phyloP scores from a whole-genome alignment of 768 basidiomycete genomes.

The Gymnopilus dilepis region DNA sequence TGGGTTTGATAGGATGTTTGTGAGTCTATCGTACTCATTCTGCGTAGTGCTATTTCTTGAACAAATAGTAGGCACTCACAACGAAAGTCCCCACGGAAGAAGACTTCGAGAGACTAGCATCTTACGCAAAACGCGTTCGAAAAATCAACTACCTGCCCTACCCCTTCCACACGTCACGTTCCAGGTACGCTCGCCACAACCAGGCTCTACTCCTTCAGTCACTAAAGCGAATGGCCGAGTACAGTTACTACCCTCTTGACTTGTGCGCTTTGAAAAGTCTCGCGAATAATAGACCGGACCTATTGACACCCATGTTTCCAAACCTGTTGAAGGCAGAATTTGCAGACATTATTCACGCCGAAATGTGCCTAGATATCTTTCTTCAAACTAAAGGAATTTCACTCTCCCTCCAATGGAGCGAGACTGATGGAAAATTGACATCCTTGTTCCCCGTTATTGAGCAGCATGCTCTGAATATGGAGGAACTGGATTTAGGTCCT shows the following conservation, averaged over 20 bases:
- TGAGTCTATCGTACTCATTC: not conserved
- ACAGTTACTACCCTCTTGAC: conserved; percentile 8
- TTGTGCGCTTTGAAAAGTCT: conserved; percentile 3
- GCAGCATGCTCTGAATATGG: conserved; percentile 15
- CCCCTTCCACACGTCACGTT: not conserved
- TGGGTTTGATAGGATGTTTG: conserved; percentile 9
- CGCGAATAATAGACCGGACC: not conserved
- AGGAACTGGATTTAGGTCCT: conserved; percentile 21
- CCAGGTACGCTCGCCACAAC: not conserved
- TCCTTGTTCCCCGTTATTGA: conserved; percentile 10
- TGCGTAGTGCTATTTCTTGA: not conserved
- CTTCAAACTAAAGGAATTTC: conserved; percentile 15
- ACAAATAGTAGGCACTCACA: not conserved
- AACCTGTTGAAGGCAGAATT: conserved; percentile 13
- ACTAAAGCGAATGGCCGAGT: too few relatives aligned
- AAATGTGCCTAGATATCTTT: conserved; percentile 13
- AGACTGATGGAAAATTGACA: not conserved
- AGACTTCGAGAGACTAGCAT: conserved; percentile 9
- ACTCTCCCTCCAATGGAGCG: conserved; percentile 16
- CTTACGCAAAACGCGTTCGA: conserved; percentile 18
- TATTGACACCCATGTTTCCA: conserved; percentile 12
- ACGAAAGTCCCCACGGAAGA: not conserved
- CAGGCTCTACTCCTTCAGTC: too few relatives aligned
- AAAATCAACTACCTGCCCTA: conserved; percentile 15
- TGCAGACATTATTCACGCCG: conserved; percentile 4